A percentile compares a stretch with the other conserved stretches of the same genome.
Evolutionary conservation across 257 asterid species (phyloP).

Genomic region (Lithospermum erythrorhizon): DNA sequence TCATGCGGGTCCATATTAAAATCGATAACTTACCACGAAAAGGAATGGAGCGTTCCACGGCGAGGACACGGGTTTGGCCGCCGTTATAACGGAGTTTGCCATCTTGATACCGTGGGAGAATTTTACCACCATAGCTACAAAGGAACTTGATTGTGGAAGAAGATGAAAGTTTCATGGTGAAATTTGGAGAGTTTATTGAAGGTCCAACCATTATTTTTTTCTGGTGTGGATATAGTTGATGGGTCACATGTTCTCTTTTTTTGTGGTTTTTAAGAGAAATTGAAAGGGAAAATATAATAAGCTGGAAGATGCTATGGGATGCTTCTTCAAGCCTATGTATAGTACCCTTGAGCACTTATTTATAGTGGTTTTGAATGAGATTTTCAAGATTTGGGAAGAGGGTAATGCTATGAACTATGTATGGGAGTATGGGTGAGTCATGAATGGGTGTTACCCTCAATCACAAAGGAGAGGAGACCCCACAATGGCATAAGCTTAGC

Average conservation of each 20-base stretch:
- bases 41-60: slow-evolving; percentile 52
- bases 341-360: slow-evolving; percentile 26
- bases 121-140: slow-evolving; percentile 89
- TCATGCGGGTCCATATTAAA: too few species aligned
- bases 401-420: background rate
- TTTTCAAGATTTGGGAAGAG: slow-evolving; percentile 9
- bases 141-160: slow-evolving; percentile 40
- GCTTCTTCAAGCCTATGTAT: slow-evolving; percentile 56
- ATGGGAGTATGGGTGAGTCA: background rate
- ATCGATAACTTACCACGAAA: slow-evolving; percentile 40
- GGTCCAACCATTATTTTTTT: slow-evolving; percentile 35
- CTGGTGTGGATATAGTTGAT: slow-evolving; percentile 3
- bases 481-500: too few species aligned
- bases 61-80: slow-evolving; percentile 76
- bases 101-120: slow-evolving; percentile 73
- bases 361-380: slow-evolving; percentile 16
- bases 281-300: slow-evolving; percentile 3
- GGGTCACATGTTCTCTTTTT: slow-evolving; percentile 11
- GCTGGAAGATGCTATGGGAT: slow-evolving; percentile 19
- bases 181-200: slow-evolving; percentile 12
- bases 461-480: background rate
- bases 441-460: background rate
- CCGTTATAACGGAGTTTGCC: slow-evolving; percentile 90
- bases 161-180: slow-evolving; percentile 17
- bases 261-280: background rate